These are phyloP conservation scores for Leishmania amazonensis DNA, from an alignment of 208 protist species.

Conservation along the genomic window DNA sequence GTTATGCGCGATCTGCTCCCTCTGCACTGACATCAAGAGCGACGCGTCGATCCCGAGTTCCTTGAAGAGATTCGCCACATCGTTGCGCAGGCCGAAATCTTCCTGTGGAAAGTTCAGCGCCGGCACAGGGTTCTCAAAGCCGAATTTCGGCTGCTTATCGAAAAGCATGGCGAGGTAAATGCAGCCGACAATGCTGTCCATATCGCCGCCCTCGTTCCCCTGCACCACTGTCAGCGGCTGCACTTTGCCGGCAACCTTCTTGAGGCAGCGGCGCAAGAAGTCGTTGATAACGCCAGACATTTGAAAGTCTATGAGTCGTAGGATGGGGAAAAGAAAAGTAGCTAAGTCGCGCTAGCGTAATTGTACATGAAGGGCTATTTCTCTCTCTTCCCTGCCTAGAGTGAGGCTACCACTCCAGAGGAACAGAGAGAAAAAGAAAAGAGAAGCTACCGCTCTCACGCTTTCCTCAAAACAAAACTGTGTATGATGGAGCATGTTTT, in stretches of 20 bases:
- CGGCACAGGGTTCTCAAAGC: conserved; percentile 53
- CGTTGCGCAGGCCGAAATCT: conserved; percentile 75
- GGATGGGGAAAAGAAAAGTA: conserved; percentile 1
- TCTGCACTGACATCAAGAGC: conserved; percentile 46
- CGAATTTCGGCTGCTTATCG: conserved; percentile 34
- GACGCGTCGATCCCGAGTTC: conserved; percentile 44
- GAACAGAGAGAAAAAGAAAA: neutral
- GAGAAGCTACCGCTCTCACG: neutral
- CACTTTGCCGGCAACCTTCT: conserved; percentile 19
- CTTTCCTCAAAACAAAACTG: neutral
- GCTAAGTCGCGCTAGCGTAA: neutral
- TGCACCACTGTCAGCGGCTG: conserved; percentile 55
- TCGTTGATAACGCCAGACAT: conserved; percentile 70
- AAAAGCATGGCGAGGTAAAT: conserved; percentile 82
- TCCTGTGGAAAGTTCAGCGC: conserved; percentile 77
- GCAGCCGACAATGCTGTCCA: conserved; percentile 87
- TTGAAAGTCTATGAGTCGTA: neutral
- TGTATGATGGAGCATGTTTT: neutral
- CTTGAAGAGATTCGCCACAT: conserved; percentile 64
- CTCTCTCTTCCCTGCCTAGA: neutral
- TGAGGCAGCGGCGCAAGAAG: conserved; percentile 53
- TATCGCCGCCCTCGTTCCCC: conserved; percentile 88
- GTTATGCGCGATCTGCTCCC: conserved; percentile 12
- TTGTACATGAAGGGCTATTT: neutral
- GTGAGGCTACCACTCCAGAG: neutral